Percentiles rank a stretch among this genome's conserved stretches.
phyloP scores from a whole-genome alignment of 176 grass and related monocot genomes.

The Paspalum notatum region DNA sequence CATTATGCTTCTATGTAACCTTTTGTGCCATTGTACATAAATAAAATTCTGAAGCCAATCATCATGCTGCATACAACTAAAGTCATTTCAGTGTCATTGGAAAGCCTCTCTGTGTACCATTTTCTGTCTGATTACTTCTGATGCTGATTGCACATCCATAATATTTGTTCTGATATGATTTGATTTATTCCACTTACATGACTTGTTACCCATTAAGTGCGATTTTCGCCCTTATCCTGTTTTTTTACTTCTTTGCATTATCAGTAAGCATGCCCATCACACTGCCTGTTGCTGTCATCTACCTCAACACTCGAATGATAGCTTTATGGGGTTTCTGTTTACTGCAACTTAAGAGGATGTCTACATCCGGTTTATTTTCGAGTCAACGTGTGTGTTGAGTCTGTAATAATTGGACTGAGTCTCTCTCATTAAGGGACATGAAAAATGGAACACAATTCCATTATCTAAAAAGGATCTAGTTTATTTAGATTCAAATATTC shows the following conservation, averaged over 20 bases:
- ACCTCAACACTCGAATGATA: not conserved
- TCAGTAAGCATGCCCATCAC: not conserved
- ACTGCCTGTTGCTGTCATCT: not conserved
- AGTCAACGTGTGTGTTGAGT: no score
- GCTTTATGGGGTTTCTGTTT: not conserved
- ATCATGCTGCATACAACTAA: conserved; percentile 11
- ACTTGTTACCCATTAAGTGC: not conserved
- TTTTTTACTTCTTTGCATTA: not conserved
- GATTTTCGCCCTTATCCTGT: not conserved
- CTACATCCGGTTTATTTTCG: not conserved
- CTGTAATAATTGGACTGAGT: no score
- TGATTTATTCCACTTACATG: not conserved
- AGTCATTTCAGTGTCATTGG: not conserved
- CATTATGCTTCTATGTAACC: not conserved
- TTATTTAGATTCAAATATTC: not conserved
- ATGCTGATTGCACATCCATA: not conserved
- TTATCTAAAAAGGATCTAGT: not conserved
- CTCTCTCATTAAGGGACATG: no score
- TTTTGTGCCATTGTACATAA: conserved; percentile 4
- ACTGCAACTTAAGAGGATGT: conserved; percentile 1
- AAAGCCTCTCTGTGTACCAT: not conserved
- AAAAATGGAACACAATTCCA: no score
- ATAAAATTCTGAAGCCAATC: conserved; percentile 6
- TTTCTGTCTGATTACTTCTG: not conserved
- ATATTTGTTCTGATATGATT: not conserved